Evolutionary conservation across 257 asterid genomes (phyloP).

Genomic region (Nicotiana obtusifolia): DNA sequence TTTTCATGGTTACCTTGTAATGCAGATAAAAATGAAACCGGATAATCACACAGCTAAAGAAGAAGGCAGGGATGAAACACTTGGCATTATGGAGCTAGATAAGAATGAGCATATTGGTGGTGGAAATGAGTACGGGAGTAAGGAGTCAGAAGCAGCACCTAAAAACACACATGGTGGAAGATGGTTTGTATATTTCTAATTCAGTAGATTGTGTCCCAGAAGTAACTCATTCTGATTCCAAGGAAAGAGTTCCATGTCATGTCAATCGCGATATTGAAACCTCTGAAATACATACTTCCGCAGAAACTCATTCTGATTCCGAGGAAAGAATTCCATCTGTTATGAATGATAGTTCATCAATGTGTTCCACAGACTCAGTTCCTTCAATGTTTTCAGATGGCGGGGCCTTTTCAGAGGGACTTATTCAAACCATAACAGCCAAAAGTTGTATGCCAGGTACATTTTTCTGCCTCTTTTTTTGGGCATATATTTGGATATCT

Average conservation of each 20-base stretch:
- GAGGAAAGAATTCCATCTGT: conserved; percentile 43
- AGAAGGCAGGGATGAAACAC: conserved; percentile 20
- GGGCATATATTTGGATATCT: neutral
- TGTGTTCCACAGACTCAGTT: conserved; percentile 76
- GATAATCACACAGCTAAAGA: no score
- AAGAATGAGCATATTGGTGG: conserved; percentile 33
- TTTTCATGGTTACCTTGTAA: conserved; percentile 9
- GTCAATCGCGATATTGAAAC: conserved; percentile 33
- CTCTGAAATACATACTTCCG: conserved; percentile 49
- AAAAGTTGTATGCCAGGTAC: conserved; percentile 34
- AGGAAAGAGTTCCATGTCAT: conserved; percentile 47
- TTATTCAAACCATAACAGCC: conserved; percentile 29
- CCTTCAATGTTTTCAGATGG: no score
- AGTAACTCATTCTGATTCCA: conserved; percentile 45
- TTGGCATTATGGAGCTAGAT: conserved; percentile 22
- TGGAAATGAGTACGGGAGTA: conserved; percentile 23
- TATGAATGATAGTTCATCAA: conserved; percentile 73
- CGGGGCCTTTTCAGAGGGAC: conserved; percentile 42
- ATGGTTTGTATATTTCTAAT: conserved; percentile 70
- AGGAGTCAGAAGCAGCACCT: conserved; percentile 27
- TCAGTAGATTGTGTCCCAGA: conserved; percentile 57
- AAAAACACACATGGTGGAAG: conserved; percentile 52
- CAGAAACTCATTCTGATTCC: conserved; percentile 41
- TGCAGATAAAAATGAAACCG: conserved; percentile 31
- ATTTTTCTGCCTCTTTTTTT: neutral